Evolutionary conservation across 78 protist genomes (phyloP).

Genomic region (Speleostelium caveatum): DNA sequence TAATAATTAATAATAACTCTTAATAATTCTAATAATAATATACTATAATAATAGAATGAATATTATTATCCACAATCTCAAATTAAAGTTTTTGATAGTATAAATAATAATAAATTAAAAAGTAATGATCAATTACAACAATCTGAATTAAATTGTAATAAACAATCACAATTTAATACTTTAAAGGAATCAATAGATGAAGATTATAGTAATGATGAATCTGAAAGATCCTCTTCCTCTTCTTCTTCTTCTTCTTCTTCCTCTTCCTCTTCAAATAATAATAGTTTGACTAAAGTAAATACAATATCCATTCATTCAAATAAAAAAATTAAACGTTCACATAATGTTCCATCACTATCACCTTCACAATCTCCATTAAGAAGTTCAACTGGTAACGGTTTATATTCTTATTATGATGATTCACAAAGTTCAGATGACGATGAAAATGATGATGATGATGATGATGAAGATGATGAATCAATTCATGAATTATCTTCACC

Average conservation of each 20-base stretch:
- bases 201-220: not conserved
- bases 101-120: not conserved
- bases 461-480: no score
- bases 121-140: no score
- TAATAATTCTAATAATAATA: no score
- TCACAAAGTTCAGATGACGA: not conserved
- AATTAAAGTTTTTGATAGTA: slow-evolving; percentile 5
- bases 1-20: not conserved
- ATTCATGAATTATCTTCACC: no score
- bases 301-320: not conserved
- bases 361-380: slow-evolving; percentile 12
- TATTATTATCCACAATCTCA: slow-evolving; percentile 32
- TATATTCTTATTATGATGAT: not conserved
- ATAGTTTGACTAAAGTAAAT: not conserved
- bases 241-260: not conserved
- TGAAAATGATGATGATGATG: not conserved
- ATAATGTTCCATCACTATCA: slow-evolving; percentile 11
- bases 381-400: not conserved
- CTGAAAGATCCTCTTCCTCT: not conserved
- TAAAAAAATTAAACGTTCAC: not conserved
- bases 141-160: not conserved
- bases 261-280: not conserved
- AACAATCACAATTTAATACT: not conserved
- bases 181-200: not conserved
- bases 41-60: no score